Evolutionary conservation across 176 grass and related monocot genomes (phyloP).

Genomic region (Pontederia crassipes): DNA sequence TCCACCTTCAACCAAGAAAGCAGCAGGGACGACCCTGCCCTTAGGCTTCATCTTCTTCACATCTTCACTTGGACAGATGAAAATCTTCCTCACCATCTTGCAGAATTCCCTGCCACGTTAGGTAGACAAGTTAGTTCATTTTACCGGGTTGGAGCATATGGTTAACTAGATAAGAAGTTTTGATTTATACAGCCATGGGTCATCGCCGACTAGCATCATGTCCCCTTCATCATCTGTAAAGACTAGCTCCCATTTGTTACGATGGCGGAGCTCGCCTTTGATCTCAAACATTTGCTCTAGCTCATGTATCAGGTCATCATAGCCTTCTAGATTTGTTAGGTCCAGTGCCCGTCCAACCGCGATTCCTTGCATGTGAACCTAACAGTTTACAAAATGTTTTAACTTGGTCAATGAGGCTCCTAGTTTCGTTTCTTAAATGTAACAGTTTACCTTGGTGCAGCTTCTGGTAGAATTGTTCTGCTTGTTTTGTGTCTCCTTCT

Average conservation of each 20-base stretch:
- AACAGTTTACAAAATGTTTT: not conserved
- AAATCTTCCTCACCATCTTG: slow-evolving; percentile 48
- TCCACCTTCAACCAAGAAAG: too few relatives aligned
- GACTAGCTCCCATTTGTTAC: slow-evolving; percentile 48
- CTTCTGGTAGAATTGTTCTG: slow-evolving; percentile 23
- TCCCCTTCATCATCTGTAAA: slow-evolving; percentile 61
- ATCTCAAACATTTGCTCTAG: slow-evolving; percentile 75
- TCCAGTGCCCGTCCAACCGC: slow-evolving; percentile 69
- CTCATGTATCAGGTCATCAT: slow-evolving; percentile 41
- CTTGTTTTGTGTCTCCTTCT: slow-evolving; percentile 33
- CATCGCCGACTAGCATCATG: slow-evolving; percentile 47
- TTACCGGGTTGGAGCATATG: too few relatives aligned
- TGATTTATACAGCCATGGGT: slow-evolving; percentile 56
- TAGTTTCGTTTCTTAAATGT: not conserved
- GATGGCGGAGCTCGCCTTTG: slow-evolving; percentile 47
- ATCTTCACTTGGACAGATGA: slow-evolving; percentile 35
- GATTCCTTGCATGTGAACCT: slow-evolving; percentile 95
- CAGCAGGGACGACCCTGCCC: not conserved
- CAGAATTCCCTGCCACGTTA: slow-evolving; percentile 35
- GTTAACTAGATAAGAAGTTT: too few relatives aligned
- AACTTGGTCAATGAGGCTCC: not conserved
- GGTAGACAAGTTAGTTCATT: too few relatives aligned
- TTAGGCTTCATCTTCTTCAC: slow-evolving; percentile 29
- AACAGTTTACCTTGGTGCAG: slow-evolving; percentile 29
- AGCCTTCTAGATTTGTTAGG: slow-evolving; percentile 48